These are phyloP conservation scores for Schwanniomyces etchellsii DNA, from an alignment of 1,139 yeast genomes.

Conservation along the genomic window DNA sequence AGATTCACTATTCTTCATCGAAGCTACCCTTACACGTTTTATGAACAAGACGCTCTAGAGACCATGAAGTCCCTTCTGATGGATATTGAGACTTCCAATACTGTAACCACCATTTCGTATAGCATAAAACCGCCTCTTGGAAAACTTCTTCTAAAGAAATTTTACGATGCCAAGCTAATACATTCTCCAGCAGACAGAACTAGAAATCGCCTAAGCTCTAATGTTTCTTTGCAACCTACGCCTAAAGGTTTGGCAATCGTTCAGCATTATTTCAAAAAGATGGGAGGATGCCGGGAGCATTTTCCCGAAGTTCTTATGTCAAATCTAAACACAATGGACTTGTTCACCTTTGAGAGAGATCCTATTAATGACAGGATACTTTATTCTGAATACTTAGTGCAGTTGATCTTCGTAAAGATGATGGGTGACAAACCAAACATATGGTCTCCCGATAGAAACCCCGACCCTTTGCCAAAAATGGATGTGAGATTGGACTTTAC, in stretches of 20 bases:
- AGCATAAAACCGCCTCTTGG: slow-evolving; percentile 52
- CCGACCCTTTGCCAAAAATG: slow-evolving; percentile 15
- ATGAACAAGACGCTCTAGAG: slow-evolving; percentile 44
- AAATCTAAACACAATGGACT: slow-evolving; percentile 62
- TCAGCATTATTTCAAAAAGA: slow-evolving; percentile 50
- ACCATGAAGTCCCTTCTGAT: slow-evolving; percentile 47
- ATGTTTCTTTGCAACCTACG: slow-evolving; percentile 67
- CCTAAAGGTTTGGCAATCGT: slow-evolving; percentile 83
- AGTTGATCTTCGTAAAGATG: slow-evolving; percentile 55
- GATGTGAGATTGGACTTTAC: slow-evolving; percentile 4
- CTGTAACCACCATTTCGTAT: slow-evolving; percentile 58
- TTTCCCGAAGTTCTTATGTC: slow-evolving; percentile 48
- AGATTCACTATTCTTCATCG: slow-evolving; percentile 12
- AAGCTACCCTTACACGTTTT: slow-evolving; percentile 48
- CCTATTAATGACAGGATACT: slow-evolving; percentile 54
- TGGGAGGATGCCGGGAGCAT: slow-evolving; percentile 41
- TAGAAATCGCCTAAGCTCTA: slow-evolving; percentile 35
- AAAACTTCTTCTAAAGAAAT: slow-evolving; percentile 41
- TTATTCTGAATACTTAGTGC: slow-evolving; percentile 60
- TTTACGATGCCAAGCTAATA: slow-evolving; percentile 61
- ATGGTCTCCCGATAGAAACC: slow-evolving; percentile 51
- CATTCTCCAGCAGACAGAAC: slow-evolving; percentile 80
- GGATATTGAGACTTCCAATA: slow-evolving; percentile 40
- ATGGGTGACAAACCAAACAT: slow-evolving; percentile 67
- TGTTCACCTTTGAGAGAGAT: slow-evolving; percentile 67